Evolutionary conservation across 2,329 filamentous ascomycete species (phyloP).

Genomic region (Talaromyces sp.): DNA sequence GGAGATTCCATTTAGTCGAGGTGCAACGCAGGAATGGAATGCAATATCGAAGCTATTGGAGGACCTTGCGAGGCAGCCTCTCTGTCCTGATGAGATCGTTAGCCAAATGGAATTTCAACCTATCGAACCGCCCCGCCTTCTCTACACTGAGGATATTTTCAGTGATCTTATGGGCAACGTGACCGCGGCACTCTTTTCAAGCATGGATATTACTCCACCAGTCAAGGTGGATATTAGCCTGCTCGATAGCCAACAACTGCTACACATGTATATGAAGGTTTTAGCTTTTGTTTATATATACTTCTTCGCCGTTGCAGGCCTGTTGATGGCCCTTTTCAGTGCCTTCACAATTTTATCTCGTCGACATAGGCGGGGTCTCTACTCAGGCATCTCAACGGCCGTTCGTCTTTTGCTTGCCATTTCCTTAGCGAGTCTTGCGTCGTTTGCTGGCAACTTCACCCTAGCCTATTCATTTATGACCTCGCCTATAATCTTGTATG

Average conservation of each 20-base stretch:
- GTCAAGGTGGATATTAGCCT: conserved; percentile 29
- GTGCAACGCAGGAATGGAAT: conserved; percentile 35
- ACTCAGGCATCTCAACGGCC: conserved; percentile 28
- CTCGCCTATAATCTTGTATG: conserved; percentile 42
- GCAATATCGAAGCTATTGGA: conserved; percentile 37
- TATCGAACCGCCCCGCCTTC: conserved; percentile 17
- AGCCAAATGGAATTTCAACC: neutral
- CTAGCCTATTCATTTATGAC: conserved; percentile 45
- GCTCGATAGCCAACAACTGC: conserved; percentile 33
- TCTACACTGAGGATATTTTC: conserved; percentile 31
- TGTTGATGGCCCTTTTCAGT: conserved; percentile 41
- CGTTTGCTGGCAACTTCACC: conserved; percentile 35
- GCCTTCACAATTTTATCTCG: conserved; percentile 34
- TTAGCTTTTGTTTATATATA: conserved; percentile 45
- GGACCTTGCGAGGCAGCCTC: conserved; percentile 30
- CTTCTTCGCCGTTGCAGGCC: conserved; percentile 41
- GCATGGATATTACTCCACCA: conserved; percentile 42
- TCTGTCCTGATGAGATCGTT: conserved; percentile 31
- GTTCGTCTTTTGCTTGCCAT: conserved; percentile 34
- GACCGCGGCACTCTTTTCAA: conserved; percentile 44
- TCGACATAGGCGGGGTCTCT: conserved; percentile 27
- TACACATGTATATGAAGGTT: conserved; percentile 41
- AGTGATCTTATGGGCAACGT: conserved; percentile 43
- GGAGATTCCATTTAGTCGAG: conserved; percentile 42
- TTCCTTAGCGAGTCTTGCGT: conserved; percentile 31